Conservation (phyloP, 1,284 basidiomycete genomes). For the Testicularia cyperi region DNA sequence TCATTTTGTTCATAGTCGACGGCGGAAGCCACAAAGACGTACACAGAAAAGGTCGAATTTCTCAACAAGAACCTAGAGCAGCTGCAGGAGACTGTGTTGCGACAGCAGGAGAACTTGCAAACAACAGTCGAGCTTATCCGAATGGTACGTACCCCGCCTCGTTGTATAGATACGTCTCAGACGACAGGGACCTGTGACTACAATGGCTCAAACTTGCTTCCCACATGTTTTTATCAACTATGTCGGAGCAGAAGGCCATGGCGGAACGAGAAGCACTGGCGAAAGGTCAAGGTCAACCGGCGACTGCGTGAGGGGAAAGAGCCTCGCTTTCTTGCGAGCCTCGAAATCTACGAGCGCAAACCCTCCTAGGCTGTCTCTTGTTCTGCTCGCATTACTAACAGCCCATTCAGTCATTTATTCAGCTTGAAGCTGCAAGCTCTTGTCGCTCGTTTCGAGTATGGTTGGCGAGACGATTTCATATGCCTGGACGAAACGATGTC, state of each 20-base stretch:
- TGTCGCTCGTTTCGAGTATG: too few species aligned
- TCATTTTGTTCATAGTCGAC: constrained; percentile 28
- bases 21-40: constrained; percentile 48
- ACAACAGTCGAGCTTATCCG: constrained; percentile 54
- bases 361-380: too few species aligned
- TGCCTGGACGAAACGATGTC: too few species aligned
- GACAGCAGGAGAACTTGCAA: constrained; percentile 57
- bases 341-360: too few species aligned
- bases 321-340: too few species aligned
- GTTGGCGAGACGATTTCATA: too few species aligned
- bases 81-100: constrained; percentile 54
- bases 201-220: neutral
- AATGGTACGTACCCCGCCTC: constrained; percentile 36
- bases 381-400: too few species aligned
- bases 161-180: too few species aligned
- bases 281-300: constrained; percentile 5
- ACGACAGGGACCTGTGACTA: too few species aligned
- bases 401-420: too few species aligned
- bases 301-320: too few species aligned
- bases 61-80: constrained; percentile 54
- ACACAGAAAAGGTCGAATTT: constrained; percentile 51
- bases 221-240: neutral
- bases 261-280: constrained; percentile 20
- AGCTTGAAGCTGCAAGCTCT: too few species aligned
- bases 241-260: constrained; percentile 22